Evolutionary conservation across 1,139 yeast species (phyloP), one percentile per base, ranked within the genome.

Genomic region (Suhomyces kunorum): DNA sequence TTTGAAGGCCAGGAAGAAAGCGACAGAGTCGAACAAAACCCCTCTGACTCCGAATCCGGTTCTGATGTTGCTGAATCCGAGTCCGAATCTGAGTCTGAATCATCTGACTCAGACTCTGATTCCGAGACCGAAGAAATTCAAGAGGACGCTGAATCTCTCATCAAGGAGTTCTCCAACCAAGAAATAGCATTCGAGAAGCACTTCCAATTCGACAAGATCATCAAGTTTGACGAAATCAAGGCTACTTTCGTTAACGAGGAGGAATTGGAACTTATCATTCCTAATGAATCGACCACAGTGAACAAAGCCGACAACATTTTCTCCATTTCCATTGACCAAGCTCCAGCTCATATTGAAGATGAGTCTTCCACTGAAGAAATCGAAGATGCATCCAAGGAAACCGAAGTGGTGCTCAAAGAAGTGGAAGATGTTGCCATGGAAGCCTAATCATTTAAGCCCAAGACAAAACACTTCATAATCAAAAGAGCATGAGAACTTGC

Each of bases 161-260:
- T 69, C 45, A 58, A 62, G 48, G 74, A 71, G 38, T 71, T 60
- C 55, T 53, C 61, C 40, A 66, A 69, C 44, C 66, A 67, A 43
- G 76, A 69, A 56, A 64, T 72, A 46, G 61, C 58, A 42, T 72
- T 72, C 45, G 76, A 71, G 53, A 72, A 72, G 56, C 71, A 67
- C 45, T 71, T 71, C 54, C 66, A 66, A 47, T 72, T 72, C 50
- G 76, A 68, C 44, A 70, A 71, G 55, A 42, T 62, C 32, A 61
- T 72, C 49, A 68, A 67, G 45, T 65, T 60, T 38, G 63, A 66
- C 34, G 61, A 67, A 50, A 70, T 72, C 48, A 61, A 58, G 44
- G 77, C 77, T 18, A 59, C 58, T 42, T 68, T 69, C 48, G 48
- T 65, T 42, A 60, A 59, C 28, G 64, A 66, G 28, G 71, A 64